A percentile compares a stretch with the other conserved stretches of the same genome.
phyloP scores from a whole-genome alignment of 441 rosid species.

The Erodium chrysanthum region DNA sequence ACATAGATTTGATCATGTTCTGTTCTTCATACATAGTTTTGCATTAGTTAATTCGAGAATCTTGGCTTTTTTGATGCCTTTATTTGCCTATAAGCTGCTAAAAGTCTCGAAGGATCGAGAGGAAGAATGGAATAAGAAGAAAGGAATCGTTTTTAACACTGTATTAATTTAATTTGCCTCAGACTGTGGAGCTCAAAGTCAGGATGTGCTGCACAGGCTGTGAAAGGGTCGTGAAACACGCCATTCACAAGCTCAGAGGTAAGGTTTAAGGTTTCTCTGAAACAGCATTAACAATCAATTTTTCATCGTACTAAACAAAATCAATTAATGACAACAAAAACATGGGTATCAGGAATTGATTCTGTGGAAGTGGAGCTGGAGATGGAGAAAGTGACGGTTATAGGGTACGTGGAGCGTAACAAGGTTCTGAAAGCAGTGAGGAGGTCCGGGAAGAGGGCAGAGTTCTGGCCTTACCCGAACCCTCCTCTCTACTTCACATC shows the following conservation, averaged over 20 bases:
- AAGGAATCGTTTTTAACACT: neutral
- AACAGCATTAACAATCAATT: neutral
- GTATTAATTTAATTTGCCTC: conserved; percentile 8
- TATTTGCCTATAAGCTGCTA: conserved; percentile 26
- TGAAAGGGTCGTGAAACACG: conserved; percentile 77
- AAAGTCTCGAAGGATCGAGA: conserved; percentile 11
- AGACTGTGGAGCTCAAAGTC: conserved; percentile 92
- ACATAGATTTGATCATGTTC: neutral
- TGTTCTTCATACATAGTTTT: conserved; percentile 7
- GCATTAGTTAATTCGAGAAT: too few species aligned
- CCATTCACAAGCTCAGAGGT: conserved; percentile 83
- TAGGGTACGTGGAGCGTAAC: conserved; percentile 83
- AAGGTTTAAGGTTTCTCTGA: neutral
- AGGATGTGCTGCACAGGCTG: conserved; percentile 94
- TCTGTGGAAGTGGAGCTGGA: conserved; percentile 71
- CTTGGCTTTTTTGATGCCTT: conserved; percentile 20
- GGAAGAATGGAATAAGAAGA: neutral
- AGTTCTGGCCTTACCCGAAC: conserved; percentile 85
- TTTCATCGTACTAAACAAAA: too few species aligned
- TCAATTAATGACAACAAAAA: too few species aligned
- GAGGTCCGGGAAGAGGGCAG: conserved; percentile 82
- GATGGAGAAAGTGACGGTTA: conserved; percentile 69
- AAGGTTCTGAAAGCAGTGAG: conserved; percentile 76
- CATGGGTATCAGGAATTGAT: conserved; percentile 44
- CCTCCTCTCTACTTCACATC: conserved; percentile 83